A percentile compares a stretch with the other conserved stretches of the same genome.
phyloP scores from a whole-genome alignment of 2,329 filamentous ascomycete genomes.

The Trichophyton verrucosum region DNA sequence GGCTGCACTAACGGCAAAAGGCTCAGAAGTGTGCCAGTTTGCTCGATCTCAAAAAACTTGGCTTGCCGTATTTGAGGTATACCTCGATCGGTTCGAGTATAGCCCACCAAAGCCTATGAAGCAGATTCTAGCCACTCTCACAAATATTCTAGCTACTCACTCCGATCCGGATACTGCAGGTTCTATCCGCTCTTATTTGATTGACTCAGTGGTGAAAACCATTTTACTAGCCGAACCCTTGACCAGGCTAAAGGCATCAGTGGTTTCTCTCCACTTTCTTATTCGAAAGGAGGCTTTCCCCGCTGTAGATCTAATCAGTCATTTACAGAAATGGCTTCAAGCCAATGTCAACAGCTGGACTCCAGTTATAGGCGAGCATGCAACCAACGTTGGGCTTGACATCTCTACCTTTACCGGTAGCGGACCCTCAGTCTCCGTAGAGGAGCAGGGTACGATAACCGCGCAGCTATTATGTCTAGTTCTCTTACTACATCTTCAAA shows the following conservation, averaged over 20 bases:
- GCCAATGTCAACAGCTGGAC: slow-evolving; percentile 23
- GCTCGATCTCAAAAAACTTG: slow-evolving; percentile 26
- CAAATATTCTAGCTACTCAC: slow-evolving; percentile 23
- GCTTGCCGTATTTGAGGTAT: slow-evolving; percentile 30
- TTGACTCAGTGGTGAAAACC: slow-evolving; percentile 23
- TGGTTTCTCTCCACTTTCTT: slow-evolving; percentile 27
- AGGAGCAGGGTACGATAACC: slow-evolving; percentile 15
- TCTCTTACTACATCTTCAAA: slow-evolving; percentile 12
- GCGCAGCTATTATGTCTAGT: slow-evolving; percentile 14
- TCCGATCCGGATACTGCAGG: slow-evolving; percentile 16
- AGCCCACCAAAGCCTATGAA: slow-evolving; percentile 34
- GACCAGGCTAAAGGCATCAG: slow-evolving; percentile 26
- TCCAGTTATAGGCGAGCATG: slow-evolving; percentile 23
- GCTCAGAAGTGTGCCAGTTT: slow-evolving; percentile 23
- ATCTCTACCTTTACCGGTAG: slow-evolving; percentile 12
- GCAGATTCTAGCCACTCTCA: slow-evolving; percentile 32
- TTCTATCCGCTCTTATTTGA: slow-evolving; percentile 18
- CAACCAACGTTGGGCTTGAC: slow-evolving; percentile 21
- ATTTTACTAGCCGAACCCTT: slow-evolving; percentile 30
- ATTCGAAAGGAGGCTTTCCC: slow-evolving; percentile 28
- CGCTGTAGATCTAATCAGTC: slow-evolving; percentile 20
- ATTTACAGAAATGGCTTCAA: slow-evolving; percentile 25
- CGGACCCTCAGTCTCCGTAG: slow-evolving; percentile 7
- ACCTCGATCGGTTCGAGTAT: slow-evolving; percentile 31
- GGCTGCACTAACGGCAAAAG: slow-evolving; percentile 23